Conservation (phyloP, 2,329 filamentous ascomycete genomes). For the Rutstroemia sp. region DNA sequence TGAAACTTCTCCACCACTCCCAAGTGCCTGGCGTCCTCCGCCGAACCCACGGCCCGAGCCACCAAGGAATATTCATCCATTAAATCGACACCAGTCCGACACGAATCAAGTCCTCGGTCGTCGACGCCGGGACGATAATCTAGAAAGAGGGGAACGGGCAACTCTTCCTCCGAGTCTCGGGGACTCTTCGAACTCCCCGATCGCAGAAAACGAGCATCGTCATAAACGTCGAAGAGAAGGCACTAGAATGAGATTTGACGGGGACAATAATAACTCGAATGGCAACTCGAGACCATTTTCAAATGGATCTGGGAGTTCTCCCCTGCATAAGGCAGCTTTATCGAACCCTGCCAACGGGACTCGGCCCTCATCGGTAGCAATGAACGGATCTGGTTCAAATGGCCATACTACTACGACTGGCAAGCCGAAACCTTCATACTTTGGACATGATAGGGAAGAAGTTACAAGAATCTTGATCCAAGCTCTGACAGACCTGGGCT, state of each 20-base stretch:
- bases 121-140: constrained; percentile 41
- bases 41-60: not conserved
- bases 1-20: constrained; percentile 36
- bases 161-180: constrained; percentile 25
- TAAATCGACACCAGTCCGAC: not conserved
- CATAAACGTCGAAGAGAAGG: constrained; percentile 52
- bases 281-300: constrained; percentile 44
- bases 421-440: constrained; percentile 44
- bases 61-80: not conserved
- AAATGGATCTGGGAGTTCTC: constrained; percentile 45
- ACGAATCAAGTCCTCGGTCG: constrained; percentile 37
- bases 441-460: constrained; percentile 85
- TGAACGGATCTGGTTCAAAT: constrained; percentile 44
- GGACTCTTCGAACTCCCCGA: constrained; percentile 15
- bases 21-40: not conserved
- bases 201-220: constrained; percentile 29
- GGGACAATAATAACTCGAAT: constrained; percentile 46
- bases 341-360: constrained; percentile 40
- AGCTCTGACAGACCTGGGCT: constrained; percentile 81
- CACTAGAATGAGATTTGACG: constrained; percentile 56
- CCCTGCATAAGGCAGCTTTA: constrained; percentile 36
- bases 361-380: constrained; percentile 36
- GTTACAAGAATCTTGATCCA: constrained; percentile 90
- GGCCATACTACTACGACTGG: constrained; percentile 16
- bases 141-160: constrained; percentile 33